Base-by-base conservation (phyloP, 73 alveolate species). In the Breviolum minutum region DNA sequence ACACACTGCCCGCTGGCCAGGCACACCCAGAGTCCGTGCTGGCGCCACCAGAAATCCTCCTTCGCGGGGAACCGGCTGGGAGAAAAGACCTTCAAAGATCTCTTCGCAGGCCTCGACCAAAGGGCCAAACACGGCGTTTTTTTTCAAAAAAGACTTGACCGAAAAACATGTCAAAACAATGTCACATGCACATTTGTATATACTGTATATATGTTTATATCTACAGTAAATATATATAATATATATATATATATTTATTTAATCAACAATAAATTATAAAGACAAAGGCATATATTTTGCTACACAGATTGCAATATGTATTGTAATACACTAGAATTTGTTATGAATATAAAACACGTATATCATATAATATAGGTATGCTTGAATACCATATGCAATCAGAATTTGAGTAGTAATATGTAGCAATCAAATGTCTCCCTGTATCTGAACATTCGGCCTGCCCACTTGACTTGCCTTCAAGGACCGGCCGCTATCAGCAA, bases 101-200 rank as follows among this genome's bases (percentile, higher is more conserved):
- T 92, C 98, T 84, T 92, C 98, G 27, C 98, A 92, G 16, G 98
- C 98, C 98, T 91, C 9, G 79, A 26, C 32, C 77, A 22, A 68
- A 68, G 77, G 54, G 54, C 54, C 54, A 40, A 40, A 68, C 1
- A 4, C 77, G 1, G n/a, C 77, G 17, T 2, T 2, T 3, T 0
- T 73, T 26, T 66, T 32, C 85, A 74, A 74, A 5, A 69, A 19
- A n/a, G n/a, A n/a, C n/a, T 69, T 16, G 79, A 26, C 7, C n/a
- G n/a, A n/a, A n/a, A n/a, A n/a, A 20, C 54, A 74, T 74, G 32
- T 14, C 84, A 13, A 74, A 5, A 74, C 22, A 40, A 40, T 40
- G 79, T 69, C 79, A 24, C 26, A 69, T 13, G 13, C 19, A 17
- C 26, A 69, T 13, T 68, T 68, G 77, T 68, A 68, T 13, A 16